A percentile compares a stretch with the other conserved stretches of the same genome.
Conservation (phyloP, 768 basidiomycete species). For the Albatrellus ellisii region DNA sequence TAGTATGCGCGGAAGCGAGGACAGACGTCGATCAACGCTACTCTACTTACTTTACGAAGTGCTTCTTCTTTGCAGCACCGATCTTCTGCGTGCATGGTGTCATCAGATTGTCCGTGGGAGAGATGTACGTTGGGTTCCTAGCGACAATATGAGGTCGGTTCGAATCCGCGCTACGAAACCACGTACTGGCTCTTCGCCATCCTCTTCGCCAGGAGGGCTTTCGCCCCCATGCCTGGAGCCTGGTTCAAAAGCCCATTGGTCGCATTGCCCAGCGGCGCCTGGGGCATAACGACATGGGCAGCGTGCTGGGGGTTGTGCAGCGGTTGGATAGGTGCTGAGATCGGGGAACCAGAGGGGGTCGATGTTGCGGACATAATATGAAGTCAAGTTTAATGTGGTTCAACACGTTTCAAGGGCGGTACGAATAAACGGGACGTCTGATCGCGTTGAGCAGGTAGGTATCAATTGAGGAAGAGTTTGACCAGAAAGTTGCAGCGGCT, state of each 20-base stretch:
- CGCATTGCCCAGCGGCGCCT: conserved; percentile 65
- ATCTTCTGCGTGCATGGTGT: conserved; percentile 91
- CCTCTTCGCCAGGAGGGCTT: conserved; percentile 87
- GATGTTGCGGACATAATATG: conserved; percentile 41
- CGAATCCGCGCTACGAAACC: not conserved
- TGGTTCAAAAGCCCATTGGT: conserved; percentile 38
- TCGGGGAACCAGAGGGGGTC: conserved; percentile 57
- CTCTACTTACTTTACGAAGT: conserved; percentile 64
- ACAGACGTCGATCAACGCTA: not conserved
- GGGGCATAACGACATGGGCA: conserved; percentile 64
- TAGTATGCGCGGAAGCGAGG: conserved; percentile 2
- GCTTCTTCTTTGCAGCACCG: conserved; percentile 83
- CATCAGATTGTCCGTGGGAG: conserved; percentile 92
- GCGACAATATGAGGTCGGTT: conserved; percentile 7
- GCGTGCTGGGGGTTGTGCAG: conserved; percentile 79
- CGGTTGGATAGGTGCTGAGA: conserved; percentile 48
- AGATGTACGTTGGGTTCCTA: conserved; percentile 82
- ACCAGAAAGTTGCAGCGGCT: not conserved
- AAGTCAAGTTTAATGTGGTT: too few species aligned
- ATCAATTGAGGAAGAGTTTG: not conserved
- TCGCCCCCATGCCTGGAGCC: conserved; percentile 70
- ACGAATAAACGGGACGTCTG: too few species aligned
- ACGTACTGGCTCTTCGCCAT: conserved; percentile 82
- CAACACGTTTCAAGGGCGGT: not conserved
- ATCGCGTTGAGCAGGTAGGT: too few species aligned